Conservation (phyloP, 2,329 filamentous ascomycete genomes). For the Bertia moriformis region DNA sequence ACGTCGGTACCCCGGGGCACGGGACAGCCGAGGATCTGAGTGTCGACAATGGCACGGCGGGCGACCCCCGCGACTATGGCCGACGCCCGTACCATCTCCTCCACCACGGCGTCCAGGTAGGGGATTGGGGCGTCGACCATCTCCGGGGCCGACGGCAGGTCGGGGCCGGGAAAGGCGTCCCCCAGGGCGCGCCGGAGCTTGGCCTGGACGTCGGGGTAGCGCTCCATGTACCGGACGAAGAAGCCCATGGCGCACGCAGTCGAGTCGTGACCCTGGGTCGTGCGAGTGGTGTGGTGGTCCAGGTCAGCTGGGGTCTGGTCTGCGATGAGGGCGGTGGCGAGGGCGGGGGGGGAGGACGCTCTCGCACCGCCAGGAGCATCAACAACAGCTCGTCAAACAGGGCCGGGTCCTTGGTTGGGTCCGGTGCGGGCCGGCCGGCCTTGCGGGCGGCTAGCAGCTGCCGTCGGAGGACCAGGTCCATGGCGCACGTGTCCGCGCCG, state of each 20-base stretch:
- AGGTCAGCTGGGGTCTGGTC: too few species aligned
- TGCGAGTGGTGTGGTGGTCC: conserved; percentile 6
- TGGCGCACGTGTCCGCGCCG: conserved; percentile 13
- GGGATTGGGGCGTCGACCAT: conserved; percentile 14
- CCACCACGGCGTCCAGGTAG: conserved; percentile 24
- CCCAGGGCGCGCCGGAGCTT: conserved; percentile 15
- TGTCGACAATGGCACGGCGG: conserved; percentile 18
- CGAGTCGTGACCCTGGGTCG: conserved; percentile 31
- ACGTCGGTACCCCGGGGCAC: conserved; percentile 22
- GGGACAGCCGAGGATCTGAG: conserved; percentile 20
- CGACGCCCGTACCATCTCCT: conserved; percentile 20
- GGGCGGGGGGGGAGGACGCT: conserved; percentile 13
- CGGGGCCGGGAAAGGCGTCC: conserved; percentile 9
- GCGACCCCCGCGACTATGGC: conserved; percentile 9
- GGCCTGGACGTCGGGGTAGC: conserved; percentile 15
- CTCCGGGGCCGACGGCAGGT: conserved; percentile 13
- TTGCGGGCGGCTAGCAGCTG: conserved; percentile 16
- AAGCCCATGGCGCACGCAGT: conserved; percentile 23
- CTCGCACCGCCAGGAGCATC: conserved; percentile 7
- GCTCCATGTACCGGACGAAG: conserved; percentile 21
- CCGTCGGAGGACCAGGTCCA: conserved; percentile 18
- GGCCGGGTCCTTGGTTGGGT: conserved; percentile 9
- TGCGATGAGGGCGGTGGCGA: conserved; percentile 9
- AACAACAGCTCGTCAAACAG: conserved; percentile 12
- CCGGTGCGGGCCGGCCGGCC: conserved; percentile 10